Evolutionary conservation across 208 protist species (phyloP).

Genomic region (Phytomonas sp.): DNA sequence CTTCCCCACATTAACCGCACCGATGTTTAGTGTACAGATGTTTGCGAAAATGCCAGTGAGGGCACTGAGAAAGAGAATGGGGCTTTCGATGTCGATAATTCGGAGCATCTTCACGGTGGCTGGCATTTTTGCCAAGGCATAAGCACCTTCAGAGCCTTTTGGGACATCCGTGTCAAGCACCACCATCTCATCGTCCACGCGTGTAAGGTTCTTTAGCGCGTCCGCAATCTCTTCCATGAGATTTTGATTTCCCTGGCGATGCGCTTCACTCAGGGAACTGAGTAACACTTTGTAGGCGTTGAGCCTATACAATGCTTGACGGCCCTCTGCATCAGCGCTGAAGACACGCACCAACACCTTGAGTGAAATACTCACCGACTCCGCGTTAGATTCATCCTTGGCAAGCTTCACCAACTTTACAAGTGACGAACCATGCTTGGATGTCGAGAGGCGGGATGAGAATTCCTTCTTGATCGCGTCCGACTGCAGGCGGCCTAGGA

Average conservation of each 20-base stretch:
- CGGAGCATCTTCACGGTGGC: constrained; percentile 84
- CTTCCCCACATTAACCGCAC: constrained; percentile 47
- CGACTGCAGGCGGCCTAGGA: constrained; percentile 43
- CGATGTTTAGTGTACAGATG: constrained; percentile 51
- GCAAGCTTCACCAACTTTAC: constrained; percentile 42
- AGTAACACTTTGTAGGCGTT: constrained; percentile 57
- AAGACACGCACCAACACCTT: constrained; percentile 50
- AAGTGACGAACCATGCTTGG: constrained; percentile 32
- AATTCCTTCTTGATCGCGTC: constrained; percentile 52
- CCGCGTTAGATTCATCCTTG: constrained; percentile 58
- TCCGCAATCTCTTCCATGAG: constrained; percentile 65
- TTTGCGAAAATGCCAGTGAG: constrained; percentile 77
- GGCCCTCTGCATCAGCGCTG: constrained; percentile 50
- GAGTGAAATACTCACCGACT: constrained; percentile 30
- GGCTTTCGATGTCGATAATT: constrained; percentile 67
- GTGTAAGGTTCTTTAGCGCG: constrained; percentile 49
- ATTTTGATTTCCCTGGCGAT: constrained; percentile 62
- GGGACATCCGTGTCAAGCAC: constrained; percentile 69
- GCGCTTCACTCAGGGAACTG: constrained; percentile 63
- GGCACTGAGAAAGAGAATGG: constrained; percentile 68
- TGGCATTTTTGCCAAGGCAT: constrained; percentile 58
- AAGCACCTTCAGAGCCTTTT: constrained; percentile 48
- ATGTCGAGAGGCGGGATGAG: constrained; percentile 36
- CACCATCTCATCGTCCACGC: constrained; percentile 65
- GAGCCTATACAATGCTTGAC: constrained; percentile 28